phyloP scores from a whole-genome alignment of 176 grass and related monocot species.

The Stipa capillata region DNA sequence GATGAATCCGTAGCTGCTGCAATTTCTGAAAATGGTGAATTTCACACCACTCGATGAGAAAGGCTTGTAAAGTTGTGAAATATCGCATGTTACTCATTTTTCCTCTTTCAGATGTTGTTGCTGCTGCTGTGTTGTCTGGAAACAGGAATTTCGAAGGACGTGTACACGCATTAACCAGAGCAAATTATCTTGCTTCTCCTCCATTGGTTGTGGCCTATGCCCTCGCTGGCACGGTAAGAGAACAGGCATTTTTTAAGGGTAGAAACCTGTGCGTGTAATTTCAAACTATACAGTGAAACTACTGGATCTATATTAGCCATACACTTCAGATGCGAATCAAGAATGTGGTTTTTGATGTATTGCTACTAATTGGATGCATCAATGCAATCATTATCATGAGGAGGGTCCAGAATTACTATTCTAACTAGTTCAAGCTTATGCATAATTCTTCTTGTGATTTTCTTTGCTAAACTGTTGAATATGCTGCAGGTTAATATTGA shows the following conservation, averaged over 20 bases:
- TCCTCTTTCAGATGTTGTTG: conserved; percentile 70
- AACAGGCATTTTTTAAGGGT: neutral
- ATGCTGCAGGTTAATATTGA: conserved; percentile 84
- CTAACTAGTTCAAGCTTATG: neutral
- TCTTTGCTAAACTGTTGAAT: neutral
- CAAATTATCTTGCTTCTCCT: conserved; percentile 97
- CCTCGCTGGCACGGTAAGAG: conserved; percentile 85
- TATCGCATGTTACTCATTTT: conserved; percentile 6
- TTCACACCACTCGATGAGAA: neutral
- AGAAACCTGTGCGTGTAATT: neutral
- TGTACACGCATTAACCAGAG: conserved; percentile 91
- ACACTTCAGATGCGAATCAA: neutral
- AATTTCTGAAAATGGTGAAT: conserved; percentile 84
- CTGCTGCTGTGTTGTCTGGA: conserved; percentile 88
- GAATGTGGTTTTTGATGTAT: neutral
- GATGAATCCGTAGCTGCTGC: conserved; percentile 75
- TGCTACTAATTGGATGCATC: neutral
- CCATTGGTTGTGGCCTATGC: conserved; percentile 97
- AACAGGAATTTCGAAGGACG: conserved; percentile 98
- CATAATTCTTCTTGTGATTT: neutral
- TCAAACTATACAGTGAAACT: neutral
- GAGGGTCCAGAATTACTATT: neutral
- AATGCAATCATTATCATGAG: neutral
- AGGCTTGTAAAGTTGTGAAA: neutral
- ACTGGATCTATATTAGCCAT: neutral